phyloP scores from a whole-genome alignment of 805 yeast genomes.

The Wickerhamomyces xylosicus region DNA sequence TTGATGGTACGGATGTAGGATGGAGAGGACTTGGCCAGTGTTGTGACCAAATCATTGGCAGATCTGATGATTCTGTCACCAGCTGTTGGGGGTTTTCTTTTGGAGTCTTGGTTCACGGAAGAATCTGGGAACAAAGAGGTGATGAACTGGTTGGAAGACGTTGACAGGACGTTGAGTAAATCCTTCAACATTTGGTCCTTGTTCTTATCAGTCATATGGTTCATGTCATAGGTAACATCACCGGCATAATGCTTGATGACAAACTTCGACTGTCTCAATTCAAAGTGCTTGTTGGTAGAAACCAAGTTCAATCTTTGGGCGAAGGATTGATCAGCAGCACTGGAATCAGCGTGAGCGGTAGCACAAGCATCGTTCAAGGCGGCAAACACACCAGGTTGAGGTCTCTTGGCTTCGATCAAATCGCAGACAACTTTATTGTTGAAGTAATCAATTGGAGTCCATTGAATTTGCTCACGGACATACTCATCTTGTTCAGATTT shows the following conservation, averaged over 20 bases:
- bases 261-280: constrained; percentile 78
- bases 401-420: constrained; percentile 84
- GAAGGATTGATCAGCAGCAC: constrained; percentile 94
- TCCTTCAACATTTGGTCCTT: constrained; percentile 91
- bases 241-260: constrained; percentile 96
- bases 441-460: constrained; percentile 97
- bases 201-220: constrained; percentile 91
- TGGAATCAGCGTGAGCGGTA: constrained; percentile 96
- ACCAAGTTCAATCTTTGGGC: constrained; percentile 86
- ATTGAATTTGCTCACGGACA: constrained; percentile 85
- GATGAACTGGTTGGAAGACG: constrained; percentile 61
- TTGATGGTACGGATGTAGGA: constrained; percentile 96
- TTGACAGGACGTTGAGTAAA: constrained; percentile 64
- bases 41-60: constrained; percentile 84
- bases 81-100: constrained; percentile 89
- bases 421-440: constrained; percentile 96
- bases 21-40: constrained; percentile 85
- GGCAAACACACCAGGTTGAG: constrained; percentile 89
- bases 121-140: constrained; percentile 49
- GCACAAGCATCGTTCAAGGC: constrained; percentile 95
- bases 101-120: constrained; percentile 51
- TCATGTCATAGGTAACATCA: constrained; percentile 87
- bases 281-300: constrained; percentile 76
- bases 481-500: constrained; percentile 98
- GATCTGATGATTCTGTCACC: constrained; percentile 88